phyloP scores from a whole-genome alignment of 768 basidiomycete genomes.

The Rhizopogon salebrosus region DNA sequence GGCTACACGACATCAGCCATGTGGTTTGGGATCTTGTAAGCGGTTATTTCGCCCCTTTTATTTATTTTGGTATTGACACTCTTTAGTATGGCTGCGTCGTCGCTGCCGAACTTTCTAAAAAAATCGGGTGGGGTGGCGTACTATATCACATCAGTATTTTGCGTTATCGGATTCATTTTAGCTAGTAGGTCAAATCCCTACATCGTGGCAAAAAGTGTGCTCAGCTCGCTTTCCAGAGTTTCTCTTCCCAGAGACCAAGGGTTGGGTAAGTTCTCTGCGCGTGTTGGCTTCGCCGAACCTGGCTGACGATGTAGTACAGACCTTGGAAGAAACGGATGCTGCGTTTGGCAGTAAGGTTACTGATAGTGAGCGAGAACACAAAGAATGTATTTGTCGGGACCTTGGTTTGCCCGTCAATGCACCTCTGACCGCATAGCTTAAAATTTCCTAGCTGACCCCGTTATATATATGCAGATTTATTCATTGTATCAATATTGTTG shows the following conservation, averaged over 20 bases:
- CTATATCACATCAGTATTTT: conserved; percentile 21
- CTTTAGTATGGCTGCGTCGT: conserved; percentile 22
- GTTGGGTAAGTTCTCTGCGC: conserved; percentile 19
- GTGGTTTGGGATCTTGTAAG: conserved; percentile 35
- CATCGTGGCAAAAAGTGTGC: background rate
- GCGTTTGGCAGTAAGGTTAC: conserved; percentile 25
- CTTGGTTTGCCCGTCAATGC: conserved; percentile 24
- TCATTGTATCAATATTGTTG: too few species aligned
- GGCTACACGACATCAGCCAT: conserved; percentile 34
- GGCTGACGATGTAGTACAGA: conserved; percentile 12
- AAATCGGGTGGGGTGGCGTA: conserved; percentile 20
- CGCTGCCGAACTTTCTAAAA: conserved; percentile 16
- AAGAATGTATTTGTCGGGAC: conserved; percentile 21
- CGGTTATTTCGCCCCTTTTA: background rate
- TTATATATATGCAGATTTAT: too few species aligned
- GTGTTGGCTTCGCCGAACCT: background rate
- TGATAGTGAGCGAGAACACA: conserved; percentile 20
- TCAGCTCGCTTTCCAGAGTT: conserved; percentile 9
- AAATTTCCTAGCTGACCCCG: too few species aligned
- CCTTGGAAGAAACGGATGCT: conserved; percentile 28
- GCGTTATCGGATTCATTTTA: conserved; percentile 22
- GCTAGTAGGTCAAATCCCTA: conserved; percentile 14
- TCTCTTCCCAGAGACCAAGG: conserved; percentile 28
- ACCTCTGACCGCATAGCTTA: conserved; percentile 3
- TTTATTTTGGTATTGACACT: background rate